Percentiles rank a stretch among this genome's conserved stretches.
These are phyloP conservation scores for Russula lepida DNA, from an alignment of 768 basidiomycete genomes.

Conservation along the genomic window DNA sequence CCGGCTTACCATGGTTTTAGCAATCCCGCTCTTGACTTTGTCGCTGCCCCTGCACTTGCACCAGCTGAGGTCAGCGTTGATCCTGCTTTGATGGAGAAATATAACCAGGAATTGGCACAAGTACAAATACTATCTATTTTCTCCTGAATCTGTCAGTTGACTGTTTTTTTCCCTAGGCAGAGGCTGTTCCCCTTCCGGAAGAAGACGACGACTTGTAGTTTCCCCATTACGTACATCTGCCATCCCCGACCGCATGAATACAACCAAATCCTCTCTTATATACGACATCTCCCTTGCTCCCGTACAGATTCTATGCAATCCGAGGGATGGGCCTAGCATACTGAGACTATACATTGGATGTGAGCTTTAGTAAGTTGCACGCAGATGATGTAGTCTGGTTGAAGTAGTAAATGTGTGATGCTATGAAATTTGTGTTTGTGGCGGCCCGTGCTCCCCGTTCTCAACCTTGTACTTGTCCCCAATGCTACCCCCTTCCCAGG, in stretches of 20 bases:
- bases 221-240: constrained; percentile 9
- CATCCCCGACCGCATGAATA: constrained; percentile 3
- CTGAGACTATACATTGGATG: constrained; percentile 3
- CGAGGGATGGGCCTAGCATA: neutral
- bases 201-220: constrained; percentile 83
- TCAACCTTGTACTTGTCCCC: no score
- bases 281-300: constrained; percentile 2
- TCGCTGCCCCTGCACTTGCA: constrained; percentile 90
- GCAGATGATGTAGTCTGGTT: constrained; percentile 5
- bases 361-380: constrained; percentile 4
- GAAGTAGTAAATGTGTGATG: neutral
- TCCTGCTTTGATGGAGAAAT: constrained; percentile 63
- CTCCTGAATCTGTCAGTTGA: constrained; percentile 1
- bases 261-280: constrained; percentile 4
- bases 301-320: constrained; percentile 7
- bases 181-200: constrained; percentile 90
- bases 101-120: constrained; percentile 65
- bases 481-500: neutral
- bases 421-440: neutral
- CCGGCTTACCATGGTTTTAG: constrained; percentile 32
- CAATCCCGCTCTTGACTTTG: constrained; percentile 84
- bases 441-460: neutral
- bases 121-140: constrained; percentile 32
- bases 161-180: constrained; percentile 46
- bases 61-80: constrained; percentile 92